A percentile compares a stretch with the other conserved stretches of the same genome.
Evolutionary conservation across 768 basidiomycete genomes (phyloP).

Genomic region (Pseudohyphozyma bogoriensis): DNA sequence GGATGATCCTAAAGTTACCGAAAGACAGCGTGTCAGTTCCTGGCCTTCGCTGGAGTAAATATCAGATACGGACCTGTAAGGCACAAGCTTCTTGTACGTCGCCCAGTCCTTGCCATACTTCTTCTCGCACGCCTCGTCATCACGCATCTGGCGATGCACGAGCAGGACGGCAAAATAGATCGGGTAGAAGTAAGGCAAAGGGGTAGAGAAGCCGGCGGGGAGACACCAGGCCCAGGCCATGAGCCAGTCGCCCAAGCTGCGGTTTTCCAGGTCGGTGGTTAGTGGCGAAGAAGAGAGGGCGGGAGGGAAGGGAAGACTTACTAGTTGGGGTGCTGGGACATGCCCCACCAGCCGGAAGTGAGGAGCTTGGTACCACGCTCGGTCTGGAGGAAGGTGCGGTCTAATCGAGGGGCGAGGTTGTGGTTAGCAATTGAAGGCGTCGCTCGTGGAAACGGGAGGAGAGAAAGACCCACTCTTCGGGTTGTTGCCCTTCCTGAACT

Average conservation of each 20-base stretch:
- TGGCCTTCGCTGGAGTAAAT: slow-evolving; percentile 17
- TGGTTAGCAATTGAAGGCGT: not conserved
- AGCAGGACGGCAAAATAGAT: slow-evolving; percentile 80
- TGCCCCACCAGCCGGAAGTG: slow-evolving; percentile 96
- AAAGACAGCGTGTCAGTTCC: not conserved
- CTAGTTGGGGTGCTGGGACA: slow-evolving; percentile 86
- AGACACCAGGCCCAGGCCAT: slow-evolving; percentile 91
- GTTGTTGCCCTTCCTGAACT: slow-evolving; percentile 85
- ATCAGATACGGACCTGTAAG: slow-evolving; percentile 43
- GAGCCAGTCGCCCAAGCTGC: slow-evolving; percentile 44
- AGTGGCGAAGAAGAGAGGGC: not conserved
- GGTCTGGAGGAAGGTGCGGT: slow-evolving; percentile 67
- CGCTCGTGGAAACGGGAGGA: not conserved
- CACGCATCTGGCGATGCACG: slow-evolving; percentile 76
- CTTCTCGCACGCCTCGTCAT: slow-evolving; percentile 79
- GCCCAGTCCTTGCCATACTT: slow-evolving; percentile 97
- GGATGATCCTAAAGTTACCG: slow-evolving; percentile 26
- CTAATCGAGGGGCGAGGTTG: slow-evolving; percentile 41
- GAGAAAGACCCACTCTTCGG: slow-evolving; percentile 61
- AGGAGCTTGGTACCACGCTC: slow-evolving; percentile 79
- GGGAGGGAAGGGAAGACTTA: slow-evolving; percentile 35
- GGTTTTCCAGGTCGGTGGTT: not conserved
- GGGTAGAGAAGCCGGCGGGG: slow-evolving; percentile 80
- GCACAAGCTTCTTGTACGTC: slow-evolving; percentile 75
- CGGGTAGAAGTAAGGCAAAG: slow-evolving; percentile 92